These are phyloP conservation scores for Conringia planisiliqua DNA, from an alignment of 345 rosid genomes.

Conservation along the genomic window DNA sequence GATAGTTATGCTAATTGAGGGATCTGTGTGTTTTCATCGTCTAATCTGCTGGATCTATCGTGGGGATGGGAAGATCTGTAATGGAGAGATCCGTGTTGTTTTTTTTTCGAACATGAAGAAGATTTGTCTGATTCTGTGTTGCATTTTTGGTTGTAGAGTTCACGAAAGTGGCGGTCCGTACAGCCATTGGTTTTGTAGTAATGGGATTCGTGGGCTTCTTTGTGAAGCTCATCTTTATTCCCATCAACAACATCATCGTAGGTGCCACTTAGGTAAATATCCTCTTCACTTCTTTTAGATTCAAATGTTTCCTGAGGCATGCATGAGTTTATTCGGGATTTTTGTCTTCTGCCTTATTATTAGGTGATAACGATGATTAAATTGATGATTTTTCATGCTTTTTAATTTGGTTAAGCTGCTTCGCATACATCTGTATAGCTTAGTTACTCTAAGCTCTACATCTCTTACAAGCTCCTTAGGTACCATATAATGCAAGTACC, in stretches of 20 bases:
- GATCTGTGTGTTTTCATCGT: neutral
- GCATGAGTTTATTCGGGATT: neutral
- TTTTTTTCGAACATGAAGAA: neutral
- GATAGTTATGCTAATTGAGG: neutral
- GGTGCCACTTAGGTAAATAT: slow-evolving; percentile 44
- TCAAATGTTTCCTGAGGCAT: neutral
- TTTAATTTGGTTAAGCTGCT: neutral
- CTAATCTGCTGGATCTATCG: slow-evolving; percentile 8
- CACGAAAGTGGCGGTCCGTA: slow-evolving; percentile 79
- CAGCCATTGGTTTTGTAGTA: slow-evolving; percentile 76
- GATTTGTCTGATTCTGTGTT: neutral
- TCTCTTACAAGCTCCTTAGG: neutral
- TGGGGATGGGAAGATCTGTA: neutral
- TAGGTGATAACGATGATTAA: neutral
- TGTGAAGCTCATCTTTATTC: slow-evolving; percentile 75
- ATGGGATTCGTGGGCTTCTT: slow-evolving; percentile 84
- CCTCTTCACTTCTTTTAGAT: neutral
- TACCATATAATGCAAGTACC: neutral
- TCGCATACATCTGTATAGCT: neutral
- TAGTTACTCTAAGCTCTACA: neutral
- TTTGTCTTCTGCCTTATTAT: neutral
- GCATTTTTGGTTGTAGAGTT: slow-evolving; percentile 42
- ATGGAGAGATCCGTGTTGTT: neutral
- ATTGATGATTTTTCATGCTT: neutral
- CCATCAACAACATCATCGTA: slow-evolving; percentile 62